Evolutionary conservation across 1,284 basidiomycete species (phyloP).

Genomic region (Heterobasidion occidentale): DNA sequence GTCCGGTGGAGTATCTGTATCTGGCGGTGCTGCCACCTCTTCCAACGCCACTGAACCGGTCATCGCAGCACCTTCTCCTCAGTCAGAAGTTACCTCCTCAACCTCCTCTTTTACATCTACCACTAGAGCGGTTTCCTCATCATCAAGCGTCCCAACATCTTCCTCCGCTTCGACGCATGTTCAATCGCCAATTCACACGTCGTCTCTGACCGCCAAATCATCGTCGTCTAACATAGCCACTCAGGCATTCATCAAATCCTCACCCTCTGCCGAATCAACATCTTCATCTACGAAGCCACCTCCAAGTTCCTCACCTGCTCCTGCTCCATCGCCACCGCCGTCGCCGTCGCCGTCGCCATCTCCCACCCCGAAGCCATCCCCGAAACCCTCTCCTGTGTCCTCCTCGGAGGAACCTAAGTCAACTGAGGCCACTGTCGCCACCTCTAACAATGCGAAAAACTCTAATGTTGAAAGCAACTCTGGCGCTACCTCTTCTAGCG

Average conservation of each 20-base stretch:
- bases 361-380: not conserved
- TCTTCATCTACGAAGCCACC: too few relatives aligned
- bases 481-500: conserved; percentile 17
- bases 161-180: too few relatives aligned
- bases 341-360: not conserved
- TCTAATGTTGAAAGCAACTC: not conserved
- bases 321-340: too few relatives aligned
- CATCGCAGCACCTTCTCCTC: conserved; percentile 4
- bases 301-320: too few relatives aligned
- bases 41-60: conserved; percentile 5
- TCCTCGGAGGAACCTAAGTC: too few relatives aligned
- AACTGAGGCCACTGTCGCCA: not conserved
- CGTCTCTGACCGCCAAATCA: not conserved
- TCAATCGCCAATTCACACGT: not conserved
- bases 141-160: too few relatives aligned
- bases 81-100: conserved; percentile 2
- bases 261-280: not conserved
- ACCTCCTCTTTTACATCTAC: not conserved
- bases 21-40: not conserved
- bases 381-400: too few relatives aligned
- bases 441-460: not conserved
- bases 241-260: not conserved
- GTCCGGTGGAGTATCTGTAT: not conserved
- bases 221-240: not conserved
- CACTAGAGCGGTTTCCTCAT: not conserved